Conservation (phyloP, 179 eudicot genomes). For the Spinacia oleracea region DNA sequence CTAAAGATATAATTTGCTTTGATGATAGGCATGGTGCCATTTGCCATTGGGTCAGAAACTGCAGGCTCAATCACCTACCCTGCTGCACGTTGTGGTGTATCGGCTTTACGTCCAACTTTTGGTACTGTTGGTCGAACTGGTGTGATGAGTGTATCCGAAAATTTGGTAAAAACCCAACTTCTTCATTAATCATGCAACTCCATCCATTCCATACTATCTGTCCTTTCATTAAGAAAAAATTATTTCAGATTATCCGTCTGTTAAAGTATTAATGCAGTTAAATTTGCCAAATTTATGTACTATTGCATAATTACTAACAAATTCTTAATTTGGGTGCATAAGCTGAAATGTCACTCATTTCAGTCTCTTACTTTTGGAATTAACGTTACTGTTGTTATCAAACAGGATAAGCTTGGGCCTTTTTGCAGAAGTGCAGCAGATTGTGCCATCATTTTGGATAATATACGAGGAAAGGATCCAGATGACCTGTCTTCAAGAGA, state of each 20-base stretch:
- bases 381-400: constrained; percentile 13
- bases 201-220: not conserved
- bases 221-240: not conserved
- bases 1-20: constrained; percentile 8
- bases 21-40: constrained; percentile 77
- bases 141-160: constrained; percentile 90
- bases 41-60: constrained; percentile 96
- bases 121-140: constrained; percentile 91
- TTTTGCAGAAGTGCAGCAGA: constrained; percentile 86
- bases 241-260: not conserved
- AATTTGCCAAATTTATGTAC: too few relatives aligned
- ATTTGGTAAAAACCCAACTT: constrained; percentile 54
- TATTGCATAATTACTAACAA: not conserved
- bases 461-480: constrained; percentile 80
- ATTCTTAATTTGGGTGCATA: not conserved
- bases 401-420: constrained; percentile 94
- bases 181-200: not conserved
- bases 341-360: not conserved
- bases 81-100: constrained; percentile 89
- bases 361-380: not conserved
- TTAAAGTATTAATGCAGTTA: not conserved
- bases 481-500: constrained; percentile 73
- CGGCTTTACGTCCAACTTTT: constrained; percentile 86
- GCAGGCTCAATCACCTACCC: constrained; percentile 90
- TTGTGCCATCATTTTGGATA: constrained; percentile 71